Conservation (phyloP, 257 asterid genomes). For the Handroanthus guayacan region DNA sequence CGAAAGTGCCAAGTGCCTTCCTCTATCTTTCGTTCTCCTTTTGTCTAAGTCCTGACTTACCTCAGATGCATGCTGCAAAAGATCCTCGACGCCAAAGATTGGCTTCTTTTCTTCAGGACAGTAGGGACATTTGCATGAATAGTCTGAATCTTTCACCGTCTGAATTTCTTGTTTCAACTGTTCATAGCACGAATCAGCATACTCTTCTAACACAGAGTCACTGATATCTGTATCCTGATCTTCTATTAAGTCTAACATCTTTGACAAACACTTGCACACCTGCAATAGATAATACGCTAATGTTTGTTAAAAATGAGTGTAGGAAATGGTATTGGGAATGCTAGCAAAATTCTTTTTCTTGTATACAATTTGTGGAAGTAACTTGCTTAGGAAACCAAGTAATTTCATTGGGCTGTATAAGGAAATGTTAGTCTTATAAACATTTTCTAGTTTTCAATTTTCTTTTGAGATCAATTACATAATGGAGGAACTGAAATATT, state of each 20-base stretch:
- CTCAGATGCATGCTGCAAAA: constrained; percentile 48
- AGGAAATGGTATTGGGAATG: not conserved
- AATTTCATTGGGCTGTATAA: not conserved
- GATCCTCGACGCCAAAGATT: constrained; percentile 37
- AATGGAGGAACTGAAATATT: no score
- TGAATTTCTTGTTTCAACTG: constrained; percentile 42
- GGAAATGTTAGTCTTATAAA: no score
- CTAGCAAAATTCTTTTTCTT: not conserved
- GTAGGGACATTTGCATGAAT: constrained; percentile 44
- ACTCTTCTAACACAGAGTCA: constrained; percentile 50
- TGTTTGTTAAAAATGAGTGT: not conserved
- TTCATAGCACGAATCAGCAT: constrained; percentile 43
- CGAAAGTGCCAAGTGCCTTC: constrained; percentile 35
- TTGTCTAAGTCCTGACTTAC: constrained; percentile 31
- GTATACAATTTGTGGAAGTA: not conserved
- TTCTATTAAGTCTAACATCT: constrained; percentile 44
- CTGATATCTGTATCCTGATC: constrained; percentile 48
- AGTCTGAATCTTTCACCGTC: constrained; percentile 28
- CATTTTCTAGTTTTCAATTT: no score
- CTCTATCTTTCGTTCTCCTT: constrained; percentile 36
- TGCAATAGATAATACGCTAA: constrained; percentile 11
- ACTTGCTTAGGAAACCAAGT: not conserved
- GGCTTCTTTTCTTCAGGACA: constrained; percentile 40
- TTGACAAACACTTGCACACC: constrained; percentile 25
- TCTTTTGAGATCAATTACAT: no score